Conservation (phyloP, 2,329 filamentous ascomycete species). For the Boeremia lycopersici region DNA sequence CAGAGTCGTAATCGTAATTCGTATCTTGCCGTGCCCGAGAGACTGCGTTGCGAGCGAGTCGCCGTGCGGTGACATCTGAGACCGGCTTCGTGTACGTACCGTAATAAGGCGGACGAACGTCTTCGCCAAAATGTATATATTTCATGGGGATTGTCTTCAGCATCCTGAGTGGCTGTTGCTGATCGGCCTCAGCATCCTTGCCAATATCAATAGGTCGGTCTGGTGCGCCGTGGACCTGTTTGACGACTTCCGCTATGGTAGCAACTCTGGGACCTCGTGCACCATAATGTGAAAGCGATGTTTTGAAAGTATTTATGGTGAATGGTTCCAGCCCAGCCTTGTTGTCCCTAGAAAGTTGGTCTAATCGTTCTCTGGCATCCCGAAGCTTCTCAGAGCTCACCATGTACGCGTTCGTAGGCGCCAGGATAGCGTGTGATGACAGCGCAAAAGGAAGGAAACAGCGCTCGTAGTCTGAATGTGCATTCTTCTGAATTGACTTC, state of each 20-base stretch:
- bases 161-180: conserved; percentile 46
- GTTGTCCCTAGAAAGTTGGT: conserved; percentile 28
- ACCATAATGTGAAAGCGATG: conserved; percentile 19
- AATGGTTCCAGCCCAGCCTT: conserved; percentile 21
- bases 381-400: conserved; percentile 36
- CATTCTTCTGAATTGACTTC: conserved; percentile 40
- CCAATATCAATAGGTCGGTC: conserved; percentile 53
- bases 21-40: conserved; percentile 64
- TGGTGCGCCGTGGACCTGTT: conserved; percentile 51
- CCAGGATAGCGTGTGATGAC: conserved; percentile 74
- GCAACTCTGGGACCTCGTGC: conserved; percentile 26
- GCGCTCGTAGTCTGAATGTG: conserved; percentile 57
- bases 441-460: conserved; percentile 83
- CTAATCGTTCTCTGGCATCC: conserved; percentile 35
- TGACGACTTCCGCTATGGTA: conserved; percentile 48
- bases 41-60: conserved; percentile 60
- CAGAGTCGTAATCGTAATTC: conserved; percentile 84
- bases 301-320: conserved; percentile 25
- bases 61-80: conserved; percentile 51
- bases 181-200: conserved; percentile 29
- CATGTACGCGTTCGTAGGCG: conserved; percentile 54
- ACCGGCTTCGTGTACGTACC: conserved; percentile 72
- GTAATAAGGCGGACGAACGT: conserved; percentile 70
- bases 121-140: conserved; percentile 64
- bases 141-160: conserved; percentile 67